phyloP scores from a whole-genome alignment of 2,329 filamentous ascomycete species.

The Didymellaceae sp. region DNA sequence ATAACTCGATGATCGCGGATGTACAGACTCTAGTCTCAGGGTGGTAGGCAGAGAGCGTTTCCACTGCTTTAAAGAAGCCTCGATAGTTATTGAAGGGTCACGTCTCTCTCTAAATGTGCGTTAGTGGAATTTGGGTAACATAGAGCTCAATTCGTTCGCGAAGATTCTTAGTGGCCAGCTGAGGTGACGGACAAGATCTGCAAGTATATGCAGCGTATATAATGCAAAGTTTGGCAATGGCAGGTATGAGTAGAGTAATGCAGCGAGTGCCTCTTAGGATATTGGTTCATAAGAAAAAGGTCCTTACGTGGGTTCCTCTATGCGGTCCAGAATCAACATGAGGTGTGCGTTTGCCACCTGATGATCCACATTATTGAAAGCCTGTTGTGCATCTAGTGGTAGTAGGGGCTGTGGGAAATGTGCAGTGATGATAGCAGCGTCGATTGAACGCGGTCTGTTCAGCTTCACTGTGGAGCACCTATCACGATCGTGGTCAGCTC shows the following conservation, averaged over 20 bases:
- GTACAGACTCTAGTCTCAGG: neutral
- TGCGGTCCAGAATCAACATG: constrained; percentile 7
- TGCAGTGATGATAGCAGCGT: neutral
- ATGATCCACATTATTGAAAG: constrained; percentile 8
- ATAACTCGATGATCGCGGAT: constrained; percentile 5
- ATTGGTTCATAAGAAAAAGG: too few species aligned
- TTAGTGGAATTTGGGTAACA: too few species aligned
- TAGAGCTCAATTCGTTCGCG: too few species aligned
- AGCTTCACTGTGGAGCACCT: constrained; percentile 8
- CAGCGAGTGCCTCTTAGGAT: too few species aligned
- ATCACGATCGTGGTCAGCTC: neutral
- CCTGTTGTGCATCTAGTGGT: constrained; percentile 1
- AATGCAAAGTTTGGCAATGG: too few species aligned
- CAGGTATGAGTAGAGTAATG: too few species aligned
- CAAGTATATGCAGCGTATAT: too few species aligned
- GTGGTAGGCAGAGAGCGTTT: constrained; percentile 6
- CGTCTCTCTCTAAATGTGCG: neutral
- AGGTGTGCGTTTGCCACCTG: constrained; percentile 8
- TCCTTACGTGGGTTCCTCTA: constrained; percentile 2
- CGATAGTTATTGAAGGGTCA: neutral
- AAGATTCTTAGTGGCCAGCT: neutral
- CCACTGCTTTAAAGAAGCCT: constrained; percentile 1
- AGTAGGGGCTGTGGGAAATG: neutral
- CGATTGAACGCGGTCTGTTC: constrained; percentile 2
- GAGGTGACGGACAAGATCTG: too few species aligned